Evolutionary conservation across 2,329 filamentous ascomycete genomes (phyloP).

Genomic region (Diaporthe australafricana): DNA sequence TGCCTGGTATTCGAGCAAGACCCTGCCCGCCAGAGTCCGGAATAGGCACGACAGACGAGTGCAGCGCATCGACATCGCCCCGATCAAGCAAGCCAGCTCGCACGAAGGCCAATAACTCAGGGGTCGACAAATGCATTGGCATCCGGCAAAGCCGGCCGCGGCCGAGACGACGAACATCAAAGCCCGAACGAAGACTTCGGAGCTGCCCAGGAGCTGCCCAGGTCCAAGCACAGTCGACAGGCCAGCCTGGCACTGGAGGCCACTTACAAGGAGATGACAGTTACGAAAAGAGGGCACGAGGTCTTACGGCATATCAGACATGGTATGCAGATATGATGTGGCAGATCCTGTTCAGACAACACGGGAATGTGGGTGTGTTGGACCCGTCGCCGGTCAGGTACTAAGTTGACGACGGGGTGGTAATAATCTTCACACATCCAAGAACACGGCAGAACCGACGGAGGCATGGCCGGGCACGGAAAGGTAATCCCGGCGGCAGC

Average conservation of each 20-base stretch:
- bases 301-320: too few species aligned
- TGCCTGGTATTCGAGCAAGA: too few species aligned
- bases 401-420: background rate
- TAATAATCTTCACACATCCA: background rate
- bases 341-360: background rate
- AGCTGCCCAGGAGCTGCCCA: too few species aligned
- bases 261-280: background rate
- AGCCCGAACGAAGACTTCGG: too few species aligned
- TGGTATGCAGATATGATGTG: background rate
- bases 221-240: background rate
- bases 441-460: background rate
- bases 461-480: background rate
- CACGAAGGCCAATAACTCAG: background rate
- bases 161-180: background rate
- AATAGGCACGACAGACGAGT: too few species aligned
- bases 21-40: too few species aligned
- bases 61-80: background rate
- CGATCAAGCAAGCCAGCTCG: background rate
- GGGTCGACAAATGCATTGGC: too few species aligned
- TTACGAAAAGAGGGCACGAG: too few species aligned
- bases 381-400: too few species aligned
- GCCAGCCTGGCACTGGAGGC: background rate
- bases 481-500: background rate
- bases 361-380: too few species aligned
- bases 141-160: background rate